Conservation (phyloP, 192 early-diverging fungal species). For the Linnemannia zychae region DNA sequence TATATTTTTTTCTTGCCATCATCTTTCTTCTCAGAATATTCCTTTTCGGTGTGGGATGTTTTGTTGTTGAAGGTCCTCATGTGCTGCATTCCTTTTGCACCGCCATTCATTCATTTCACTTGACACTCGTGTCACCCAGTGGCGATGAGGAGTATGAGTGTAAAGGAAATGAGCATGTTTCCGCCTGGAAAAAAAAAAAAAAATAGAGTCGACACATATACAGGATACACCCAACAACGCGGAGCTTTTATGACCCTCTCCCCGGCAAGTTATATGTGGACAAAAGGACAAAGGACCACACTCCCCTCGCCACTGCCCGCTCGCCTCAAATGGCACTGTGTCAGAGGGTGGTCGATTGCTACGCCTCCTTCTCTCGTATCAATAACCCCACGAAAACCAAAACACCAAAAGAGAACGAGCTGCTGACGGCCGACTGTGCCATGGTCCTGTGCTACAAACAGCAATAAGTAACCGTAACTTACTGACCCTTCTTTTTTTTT, state of each 20-base stretch:
- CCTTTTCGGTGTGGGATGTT: not conserved
- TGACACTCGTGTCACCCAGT: constrained; percentile 7
- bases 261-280: no score
- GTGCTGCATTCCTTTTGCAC: not conserved
- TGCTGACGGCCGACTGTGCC: not conserved
- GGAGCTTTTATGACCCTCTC: not conserved
- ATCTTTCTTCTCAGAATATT: not conserved
- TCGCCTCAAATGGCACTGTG: no score
- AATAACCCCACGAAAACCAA: not conserved
- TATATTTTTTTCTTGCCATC: not conserved
- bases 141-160: not conserved
- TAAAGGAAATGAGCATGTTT: not conserved
- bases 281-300: no score
- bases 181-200: not conserved
- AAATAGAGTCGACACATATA: not conserved
- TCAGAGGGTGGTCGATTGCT: not conserved
- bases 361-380: not conserved
- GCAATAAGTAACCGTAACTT: no score
- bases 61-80: not conserved
- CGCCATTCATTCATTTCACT: not conserved
- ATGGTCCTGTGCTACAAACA: not conserved
- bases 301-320: no score
- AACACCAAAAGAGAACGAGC: constrained; percentile 1
- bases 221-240: not conserved
- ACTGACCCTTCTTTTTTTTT: no score